These are phyloP conservation scores for Alternaria ventricosa DNA, from an alignment of 2,329 filamentous ascomycete genomes.

Conservation along the genomic window DNA sequence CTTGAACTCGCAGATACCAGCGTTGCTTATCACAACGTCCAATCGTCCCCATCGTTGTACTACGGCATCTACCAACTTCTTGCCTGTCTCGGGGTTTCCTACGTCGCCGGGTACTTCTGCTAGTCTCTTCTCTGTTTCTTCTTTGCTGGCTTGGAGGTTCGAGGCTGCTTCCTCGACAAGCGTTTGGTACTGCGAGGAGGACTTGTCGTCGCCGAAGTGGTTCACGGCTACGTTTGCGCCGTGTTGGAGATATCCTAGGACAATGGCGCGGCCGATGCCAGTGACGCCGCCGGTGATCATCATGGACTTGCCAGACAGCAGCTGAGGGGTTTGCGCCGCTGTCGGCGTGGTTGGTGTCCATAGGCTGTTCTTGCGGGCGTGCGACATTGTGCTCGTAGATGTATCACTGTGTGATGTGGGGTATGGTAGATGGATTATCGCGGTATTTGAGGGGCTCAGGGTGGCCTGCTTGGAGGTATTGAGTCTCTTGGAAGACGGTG, in stretches of 20 bases:
- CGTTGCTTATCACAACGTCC: constrained; percentile 83
- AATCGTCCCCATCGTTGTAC: constrained; percentile 64
- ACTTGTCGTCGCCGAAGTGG: constrained; percentile 69
- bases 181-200: constrained; percentile 54
- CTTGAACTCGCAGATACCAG: constrained; percentile 85
- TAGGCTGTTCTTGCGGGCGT: constrained; percentile 17
- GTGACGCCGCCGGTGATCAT: constrained; percentile 88
- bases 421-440: constrained; percentile 5
- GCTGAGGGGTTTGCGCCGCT: constrained; percentile 37
- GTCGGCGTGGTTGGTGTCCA: constrained; percentile 8
- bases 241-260: constrained; percentile 77
- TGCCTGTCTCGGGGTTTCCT: constrained; percentile 73
- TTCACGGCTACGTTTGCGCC: constrained; percentile 82
- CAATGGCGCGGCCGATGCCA: constrained; percentile 85
- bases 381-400: constrained; percentile 8
- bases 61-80: constrained; percentile 69
- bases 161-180: constrained; percentile 53
- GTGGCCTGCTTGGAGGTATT: background rate
- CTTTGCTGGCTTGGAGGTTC: constrained; percentile 18
- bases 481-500: background rate
- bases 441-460: background rate
- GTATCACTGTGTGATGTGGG: no score
- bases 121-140: constrained; percentile 54
- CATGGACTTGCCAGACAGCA: constrained; percentile 77
- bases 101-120: constrained; percentile 80